These are phyloP conservation scores for Earliella scabrosa DNA, from an alignment of 1,284 basidiomycete genomes.

Conservation along the genomic window DNA sequence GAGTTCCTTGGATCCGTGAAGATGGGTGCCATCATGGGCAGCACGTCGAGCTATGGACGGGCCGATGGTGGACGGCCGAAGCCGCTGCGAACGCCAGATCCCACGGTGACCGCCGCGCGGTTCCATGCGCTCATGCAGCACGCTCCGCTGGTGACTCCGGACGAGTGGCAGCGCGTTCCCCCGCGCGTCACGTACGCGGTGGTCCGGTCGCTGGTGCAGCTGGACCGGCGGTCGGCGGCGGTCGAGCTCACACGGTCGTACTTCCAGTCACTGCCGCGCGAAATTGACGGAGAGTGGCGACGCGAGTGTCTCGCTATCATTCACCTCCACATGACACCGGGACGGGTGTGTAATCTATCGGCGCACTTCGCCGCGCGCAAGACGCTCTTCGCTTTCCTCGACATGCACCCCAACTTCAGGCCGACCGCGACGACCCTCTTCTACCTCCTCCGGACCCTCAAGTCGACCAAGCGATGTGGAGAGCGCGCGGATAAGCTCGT, in stretches of 20 bases:
- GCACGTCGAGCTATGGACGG: background rate
- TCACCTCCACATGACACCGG: constrained; percentile 35
- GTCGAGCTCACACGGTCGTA: constrained; percentile 30
- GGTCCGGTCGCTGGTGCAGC: constrained; percentile 25
- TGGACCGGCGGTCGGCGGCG: constrained; percentile 30
- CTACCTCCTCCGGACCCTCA: constrained; percentile 58
- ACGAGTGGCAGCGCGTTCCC: constrained; percentile 18
- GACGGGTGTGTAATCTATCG: constrained; percentile 16
- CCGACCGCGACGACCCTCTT: constrained; percentile 69
- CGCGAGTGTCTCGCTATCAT: constrained; percentile 35
- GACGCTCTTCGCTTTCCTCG: constrained; percentile 46
- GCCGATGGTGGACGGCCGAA: background rate
- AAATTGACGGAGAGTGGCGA: constrained; percentile 20
- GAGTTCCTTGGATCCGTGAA: constrained; percentile 33
- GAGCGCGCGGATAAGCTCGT: constrained; percentile 52
- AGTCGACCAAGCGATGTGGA: constrained; percentile 50
- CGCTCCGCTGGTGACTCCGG: constrained; percentile 18
- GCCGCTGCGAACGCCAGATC: constrained; percentile 7
- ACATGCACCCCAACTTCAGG: constrained; percentile 48
- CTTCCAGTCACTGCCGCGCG: constrained; percentile 28
- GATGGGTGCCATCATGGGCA: constrained; percentile 18
- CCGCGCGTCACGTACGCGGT: constrained; percentile 22
- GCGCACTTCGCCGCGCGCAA: constrained; percentile 40
- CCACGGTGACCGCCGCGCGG: constrained; percentile 12
- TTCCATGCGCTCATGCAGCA: constrained; percentile 23